Evolutionary conservation across 2,329 filamentous ascomycete genomes (phyloP), one percentile per base, ranked within the genome.

Genomic region (Stenocarpella maydis): DNA sequence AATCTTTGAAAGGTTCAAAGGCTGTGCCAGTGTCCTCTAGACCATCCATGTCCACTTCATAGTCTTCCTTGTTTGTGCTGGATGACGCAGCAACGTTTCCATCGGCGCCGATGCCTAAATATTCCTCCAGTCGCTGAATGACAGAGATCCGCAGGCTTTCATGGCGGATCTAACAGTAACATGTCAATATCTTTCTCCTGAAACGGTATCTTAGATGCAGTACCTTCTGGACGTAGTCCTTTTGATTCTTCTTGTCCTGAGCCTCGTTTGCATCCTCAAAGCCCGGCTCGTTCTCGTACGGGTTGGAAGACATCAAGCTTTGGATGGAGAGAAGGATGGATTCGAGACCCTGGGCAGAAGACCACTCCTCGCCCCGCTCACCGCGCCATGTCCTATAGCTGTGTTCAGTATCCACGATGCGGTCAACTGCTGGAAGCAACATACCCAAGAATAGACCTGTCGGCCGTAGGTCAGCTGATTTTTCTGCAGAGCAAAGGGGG

Each of bases 251-350:
- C 80, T 92, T 91, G 78, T 97, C 94, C 4, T 85, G 81, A 0
- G 85, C 81, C 10, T 87, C 85, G 54, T 91, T 91, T 15, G 90
- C 88, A 70, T 92, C 87, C 78, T 98, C 95, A 74, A 93, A 98
- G 7, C 96, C 96, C 1, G 96, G 96, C 78, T 99, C 96, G 75
- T 98, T 98, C 77, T 96, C 93, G 80, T 97, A 98, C 0, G 95
- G 96, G 75, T 98, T 97, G 34, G 89, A 82, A 1, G 94, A 97
- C 91, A 99, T 95, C 53, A 99, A 84, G 78, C 95, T 98, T 80
- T 99, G 96, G 69, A 99, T 98, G 6, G 95, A 98, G 65, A 98
- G 88, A 58, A 99, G 81, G 60, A 98, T 93, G 0, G 95, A 98
- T 79, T 98, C 96, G 1, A 99, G 85, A 8, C 96, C 95, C 79